Base-by-base conservation (phyloP, 2,329 filamentous ascomycete species). In the Septoria linicola region DNA sequence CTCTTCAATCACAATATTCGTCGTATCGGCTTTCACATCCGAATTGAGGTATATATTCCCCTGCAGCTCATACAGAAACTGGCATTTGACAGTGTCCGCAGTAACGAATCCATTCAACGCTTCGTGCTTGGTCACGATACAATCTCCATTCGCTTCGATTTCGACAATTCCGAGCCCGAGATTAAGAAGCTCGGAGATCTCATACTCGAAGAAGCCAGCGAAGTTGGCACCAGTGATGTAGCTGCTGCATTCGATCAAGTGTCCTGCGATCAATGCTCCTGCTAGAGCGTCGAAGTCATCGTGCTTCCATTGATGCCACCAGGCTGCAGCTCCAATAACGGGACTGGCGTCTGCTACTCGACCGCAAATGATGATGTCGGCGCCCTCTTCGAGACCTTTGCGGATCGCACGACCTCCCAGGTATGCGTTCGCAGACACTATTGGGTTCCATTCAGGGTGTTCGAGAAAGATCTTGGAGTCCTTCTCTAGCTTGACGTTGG, bases 21-120 rank as follows among this genome's bases (percentile, higher is more conserved):
- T 67, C 13, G 81, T 65, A n/a, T 77, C 62, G 0, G 79, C 78
- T 0, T 74, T 79, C 17, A 80, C 78, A 57, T 81, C 79, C 1
- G 73, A 76, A 64, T 81, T 80, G 66, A 75, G 77, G 62, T 82
- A 82, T 65, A 73, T 74, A 1, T 73, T 76, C 2, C 77, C 77
- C 52, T 79, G 76, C 14, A 79, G 72, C 61, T 80, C 77, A 58
- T 79, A 80, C 4, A 80, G 55, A 4, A 80, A 65, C 52, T 81
- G 78, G 8, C 72, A 75, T 1, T 73, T 75, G 37, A 77, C 73
- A 1, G 77, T 80, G 50, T 79, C 73, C 10, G 74, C 71, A 0
- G 70, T 68, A 4, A 71, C 67, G 40, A 62, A 61, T 32, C 70
- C 70, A 21, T 63, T 65, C 31, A 67, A 63, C 1, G 59, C 62